Base-by-base conservation (phyloP, 306 rosid species). In the Lotus japonicus region DNA sequence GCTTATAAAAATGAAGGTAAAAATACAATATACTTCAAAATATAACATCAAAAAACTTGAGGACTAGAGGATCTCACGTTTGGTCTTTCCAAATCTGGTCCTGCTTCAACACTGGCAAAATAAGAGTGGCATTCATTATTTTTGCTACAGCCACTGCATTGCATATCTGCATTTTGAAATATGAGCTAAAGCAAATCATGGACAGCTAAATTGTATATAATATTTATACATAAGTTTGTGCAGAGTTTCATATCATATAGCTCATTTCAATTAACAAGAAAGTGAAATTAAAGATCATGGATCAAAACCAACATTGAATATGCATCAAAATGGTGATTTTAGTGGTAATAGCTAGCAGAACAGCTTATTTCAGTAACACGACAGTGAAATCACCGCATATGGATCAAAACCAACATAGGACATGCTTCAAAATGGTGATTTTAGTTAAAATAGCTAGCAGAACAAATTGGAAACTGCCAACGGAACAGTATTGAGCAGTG, bases 1-100 rank as follows among this genome's bases (percentile, higher is more conserved):
- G 68, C 71, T 71, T 41, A 14, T 21, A 31, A 49, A 21, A 61
- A 60, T 38, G 13, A 60, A 18, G 63, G 56, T 52, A 64, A 49
- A 13, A 56, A 55, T 36, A 66, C n/a, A n/a, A n/a, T n/a, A 77
- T 70, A 65, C 23, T 50, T 49, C 60, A 41, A 77, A 21, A 68
- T 0, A 57, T 31, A 62, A 23, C 33, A 58, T 44, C 41, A 64
- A 35, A 77, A 63, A 17, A 52, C 2, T 11, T 35, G 50, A 36
- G 69, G 75, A 38, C 17, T 58, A 59, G 74, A 70, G 56, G 56
- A 77, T 81, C 95, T 95, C 77, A 95, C 99, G 97, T 95, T 88
- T 85, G 92, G 74, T 95, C 99, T 82, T 95, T 91, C 99, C 99
- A 95, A 72, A 91, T 95, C 81, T 95, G 99, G 61, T 95, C 97